These are phyloP conservation scores for Anethum foeniculum DNA, from an alignment of 140 eudicot genomes.

Conservation along the genomic window DNA sequence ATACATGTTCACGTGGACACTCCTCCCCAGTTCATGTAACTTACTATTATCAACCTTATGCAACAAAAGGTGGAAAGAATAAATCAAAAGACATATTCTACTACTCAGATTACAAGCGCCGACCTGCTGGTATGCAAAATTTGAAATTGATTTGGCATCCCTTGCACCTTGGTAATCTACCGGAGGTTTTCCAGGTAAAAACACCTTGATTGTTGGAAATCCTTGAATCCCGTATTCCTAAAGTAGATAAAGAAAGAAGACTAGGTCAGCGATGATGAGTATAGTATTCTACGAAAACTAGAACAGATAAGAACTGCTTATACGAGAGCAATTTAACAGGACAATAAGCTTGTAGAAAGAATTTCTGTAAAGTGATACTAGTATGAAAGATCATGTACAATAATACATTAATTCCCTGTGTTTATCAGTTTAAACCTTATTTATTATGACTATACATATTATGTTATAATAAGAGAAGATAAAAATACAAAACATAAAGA, in stretches of 20 bases:
- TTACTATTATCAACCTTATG: not conserved
- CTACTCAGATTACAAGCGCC: not conserved
- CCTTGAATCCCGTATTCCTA: slow-evolving; percentile 95
- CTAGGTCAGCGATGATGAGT: slow-evolving; percentile 4
- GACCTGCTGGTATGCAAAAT: slow-evolving; percentile 78
- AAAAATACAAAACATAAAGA: not conserved
- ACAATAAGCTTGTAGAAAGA: not conserved
- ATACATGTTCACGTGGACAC: not conserved
- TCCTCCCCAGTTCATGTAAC: not conserved
- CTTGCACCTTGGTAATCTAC: slow-evolving; percentile 92
- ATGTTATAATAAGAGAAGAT: not conserved
- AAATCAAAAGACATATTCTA: not conserved
- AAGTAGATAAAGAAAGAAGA: slow-evolving; percentile 11
- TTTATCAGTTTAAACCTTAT: not conserved
- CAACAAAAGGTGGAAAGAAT: not conserved
- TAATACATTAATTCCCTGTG: not conserved
- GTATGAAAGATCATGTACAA: not conserved
- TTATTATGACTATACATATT: not conserved
- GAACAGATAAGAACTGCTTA: not conserved
- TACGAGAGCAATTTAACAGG: not conserved
- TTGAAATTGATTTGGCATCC: slow-evolving; percentile 85
- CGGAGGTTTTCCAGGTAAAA: slow-evolving; percentile 89
- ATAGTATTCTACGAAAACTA: not conserved
- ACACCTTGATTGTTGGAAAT: slow-evolving; percentile 92
- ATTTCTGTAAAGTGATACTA: not conserved